Evolutionary conservation across 2,329 filamentous ascomycete genomes (phyloP), one percentile per base, ranked within the genome.

Genomic region (Aspergillus tanneri): DNA sequence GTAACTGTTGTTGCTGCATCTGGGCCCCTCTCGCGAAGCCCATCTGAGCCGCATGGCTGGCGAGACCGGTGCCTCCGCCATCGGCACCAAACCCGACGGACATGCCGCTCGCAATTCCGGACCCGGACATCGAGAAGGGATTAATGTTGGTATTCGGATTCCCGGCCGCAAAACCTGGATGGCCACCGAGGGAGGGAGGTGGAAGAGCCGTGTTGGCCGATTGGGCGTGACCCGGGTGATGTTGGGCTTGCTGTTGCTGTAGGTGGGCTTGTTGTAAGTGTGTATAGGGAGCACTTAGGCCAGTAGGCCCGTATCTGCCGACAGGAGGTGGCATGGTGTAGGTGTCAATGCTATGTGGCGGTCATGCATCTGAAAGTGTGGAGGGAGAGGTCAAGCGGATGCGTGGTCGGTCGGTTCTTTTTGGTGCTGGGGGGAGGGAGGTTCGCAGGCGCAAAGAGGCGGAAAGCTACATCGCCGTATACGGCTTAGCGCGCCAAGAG

Each of bases 31-130:
- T 85, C 49, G 86, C 82, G 67, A 96, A 96, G 5, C 89, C 86
- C 80, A 93, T 88, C 63, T 92, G 84, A 50, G 89, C 90, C 54
- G 88, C 90, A 69, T 95, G 89, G 68, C 89, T 92, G 24, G 85
- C 89, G 43, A 96, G 81, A 1, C 90, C 89, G 16, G 87, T 86
- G 49, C 76, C 75, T 19, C 77, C 77, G 46, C 75, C 72, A 54
- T 84, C 84, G 8, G 72, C 80, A 47, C 72, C 81, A 50, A 71
- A 72, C 78, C 75, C 80, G 54, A 77, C 81, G 41, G 78, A 80
- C 49, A 84, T 73, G 42, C 79, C 80, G 55, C 88, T 77, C 24
- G 68, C 59, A 51, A 74, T 70, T 12, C 71, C 72, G 36, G 72
- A 71, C 22, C 80, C 76, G 2, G 80, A 66, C 19, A 73, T 52